Evolutionary conservation across 2,329 filamentous ascomycete species (phyloP), one percentile per base, ranked within the genome.

Genomic region (Botrytis medusae): DNA sequence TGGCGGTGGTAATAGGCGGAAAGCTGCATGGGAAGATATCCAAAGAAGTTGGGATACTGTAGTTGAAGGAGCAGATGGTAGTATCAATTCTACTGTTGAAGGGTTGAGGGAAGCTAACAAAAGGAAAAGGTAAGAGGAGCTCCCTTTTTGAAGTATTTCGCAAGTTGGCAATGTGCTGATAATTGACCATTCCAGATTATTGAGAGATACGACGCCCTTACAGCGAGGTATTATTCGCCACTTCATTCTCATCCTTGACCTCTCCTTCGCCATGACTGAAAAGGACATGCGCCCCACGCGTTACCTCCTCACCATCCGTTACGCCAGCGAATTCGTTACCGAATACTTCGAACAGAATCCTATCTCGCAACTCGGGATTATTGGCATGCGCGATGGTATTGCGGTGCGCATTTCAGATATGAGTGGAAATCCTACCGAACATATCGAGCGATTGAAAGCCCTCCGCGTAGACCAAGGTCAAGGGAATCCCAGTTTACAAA

Each of bases 311-410:
- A 92, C 91, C 70, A 87, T 98, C 79, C 91, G 91, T 76, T 97
- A 94, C 82, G 92, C 94, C 25, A 89, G 92, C 76, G 92, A 94
- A 73, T 99, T 98, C 82, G 92, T 98, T 67, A 88, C 91, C 74
- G 95, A 98, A 82, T 99, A 94, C 84, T 99, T 98, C 81, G 96
- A 98, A 83, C 96, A 99, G 83, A 99, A 99, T 79, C 96, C 96
- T 18, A 98, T 99, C 77, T 97, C 94, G 16, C 96, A 99, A 83
- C 88, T 99, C 73, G 95, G 93, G 37, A 92, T 99, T 44, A 86
- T 99, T 57, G 95, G 93, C 69, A 97, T 98, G 93, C 90, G 93
- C 75, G 96, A 98, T 81, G 96, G 96, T 25, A 86, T 98, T 25
- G 95, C 95, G 2, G 86, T 97, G 37, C 87, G 93, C 57, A 89